phyloP scores from a whole-genome alignment of 2,329 filamentous ascomycete species.

The Whalleya microplaca region DNA sequence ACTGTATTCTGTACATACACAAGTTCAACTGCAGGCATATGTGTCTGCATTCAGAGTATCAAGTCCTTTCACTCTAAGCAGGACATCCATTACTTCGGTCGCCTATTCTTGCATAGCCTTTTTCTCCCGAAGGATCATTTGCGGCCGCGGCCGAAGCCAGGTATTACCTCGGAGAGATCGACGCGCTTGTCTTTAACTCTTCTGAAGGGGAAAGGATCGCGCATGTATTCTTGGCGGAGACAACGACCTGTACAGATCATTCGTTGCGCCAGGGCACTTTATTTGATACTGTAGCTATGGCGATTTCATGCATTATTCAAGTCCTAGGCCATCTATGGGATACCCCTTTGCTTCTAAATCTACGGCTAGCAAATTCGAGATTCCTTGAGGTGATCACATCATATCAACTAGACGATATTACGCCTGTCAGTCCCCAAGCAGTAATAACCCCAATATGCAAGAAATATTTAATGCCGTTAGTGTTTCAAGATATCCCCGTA shows the following conservation, averaged over 20 bases:
- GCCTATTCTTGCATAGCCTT: background rate
- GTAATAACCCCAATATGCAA: background rate
- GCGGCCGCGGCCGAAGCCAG: background rate
- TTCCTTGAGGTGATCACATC: background rate
- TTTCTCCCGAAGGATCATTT: background rate
- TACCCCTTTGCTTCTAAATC: no score
- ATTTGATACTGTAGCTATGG: background rate
- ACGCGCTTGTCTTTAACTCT: background rate
- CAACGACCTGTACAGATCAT: background rate
- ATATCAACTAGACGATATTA: background rate
- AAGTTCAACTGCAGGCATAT: no score
- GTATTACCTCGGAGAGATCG: background rate
- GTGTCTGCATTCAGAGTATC: background rate
- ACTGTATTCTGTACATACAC: no score
- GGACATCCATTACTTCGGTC: background rate
- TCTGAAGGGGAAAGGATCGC: background rate
- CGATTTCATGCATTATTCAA: no score
- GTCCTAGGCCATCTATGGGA: no score
- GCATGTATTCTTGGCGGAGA: background rate
- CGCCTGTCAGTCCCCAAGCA: background rate
- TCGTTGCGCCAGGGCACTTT: background rate
- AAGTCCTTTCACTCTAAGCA: background rate
- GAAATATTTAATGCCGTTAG: background rate
- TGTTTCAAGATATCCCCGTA: background rate
- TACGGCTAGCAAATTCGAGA: background rate